Evolutionary conservation across 2,329 filamentous ascomycete species (phyloP), one percentile per base, ranked within the genome.

Genomic region (Colletotrichum karsti): DNA sequence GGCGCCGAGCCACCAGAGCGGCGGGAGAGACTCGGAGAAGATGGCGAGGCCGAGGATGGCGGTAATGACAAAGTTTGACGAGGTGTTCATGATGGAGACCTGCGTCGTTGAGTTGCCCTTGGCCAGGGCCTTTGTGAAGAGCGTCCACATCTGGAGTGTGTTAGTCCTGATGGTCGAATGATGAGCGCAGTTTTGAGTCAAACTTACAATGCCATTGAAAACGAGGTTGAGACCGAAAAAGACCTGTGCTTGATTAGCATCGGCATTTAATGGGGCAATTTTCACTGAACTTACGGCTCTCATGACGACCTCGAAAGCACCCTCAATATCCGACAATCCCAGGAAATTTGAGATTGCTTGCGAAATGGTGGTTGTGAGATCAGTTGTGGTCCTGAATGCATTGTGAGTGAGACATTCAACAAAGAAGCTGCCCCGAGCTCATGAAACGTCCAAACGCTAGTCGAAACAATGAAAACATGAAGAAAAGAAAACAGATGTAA

Each of bases 51-150:
- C 92, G 20, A 95, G 82, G 7, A 95, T 71, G 7, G 93, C 93
- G 0, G 93, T 95, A 69, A 94, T 80, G 80, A 95, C 86, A 78
- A 95, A 95, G 80, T 95, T 95, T 63, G 91, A 86, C 13, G 91
- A 93, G 3, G 93, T 95, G 78, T 95, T 95, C 78, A 95, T 89
- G 76, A 95, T 91, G 72, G 89, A 91, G 54, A 95, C 93, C 75
- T 93, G 92, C 0, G 93, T 93, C 8, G 93, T 94, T 2, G 92
- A 94, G 65, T 88, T 87, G 13, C 92, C 92, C 18, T 88, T 86
- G 0, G 92, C 89, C n/a, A 95, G 87, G 58, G 93, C 93, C 55
- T 89, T 87, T 7, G 93, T 95, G 81, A 95, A 95, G 53, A 95
- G 86, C 0, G 91, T 90, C 93, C 93, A 95, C 93, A 95, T 95